phyloP scores from a whole-genome alignment of 2,329 filamentous ascomycete species.

The Trichoderma atroviride region DNA sequence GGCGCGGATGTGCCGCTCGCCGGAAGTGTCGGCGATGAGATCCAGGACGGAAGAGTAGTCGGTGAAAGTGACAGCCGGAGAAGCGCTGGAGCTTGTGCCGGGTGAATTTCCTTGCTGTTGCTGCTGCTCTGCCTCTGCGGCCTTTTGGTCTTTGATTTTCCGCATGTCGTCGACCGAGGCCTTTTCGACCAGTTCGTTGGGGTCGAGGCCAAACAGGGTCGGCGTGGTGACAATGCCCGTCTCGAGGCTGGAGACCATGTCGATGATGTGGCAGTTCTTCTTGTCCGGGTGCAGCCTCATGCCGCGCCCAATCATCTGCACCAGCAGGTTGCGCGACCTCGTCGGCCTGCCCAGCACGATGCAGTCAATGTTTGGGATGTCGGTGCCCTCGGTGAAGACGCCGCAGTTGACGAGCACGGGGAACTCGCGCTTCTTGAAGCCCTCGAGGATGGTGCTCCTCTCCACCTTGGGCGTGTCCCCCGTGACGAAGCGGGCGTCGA shows the following conservation, averaged over 20 bases:
- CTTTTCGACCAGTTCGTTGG: slow-evolving; percentile 72
- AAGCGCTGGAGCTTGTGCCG: slow-evolving; percentile 27
- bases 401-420: slow-evolving; percentile 93
- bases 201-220: slow-evolving; percentile 90
- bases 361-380: slow-evolving; percentile 97
- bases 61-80: slow-evolving; percentile 70
- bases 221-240: slow-evolving; percentile 88
- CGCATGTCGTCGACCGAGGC: slow-evolving; percentile 65
- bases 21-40: slow-evolving; percentile 78
- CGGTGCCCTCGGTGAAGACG: slow-evolving; percentile 95
- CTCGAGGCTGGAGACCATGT: slow-evolving; percentile 86
- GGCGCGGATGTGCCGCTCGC: slow-evolving; percentile 75
- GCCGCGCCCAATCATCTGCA: slow-evolving; percentile 97
- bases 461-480: slow-evolving; percentile 72
- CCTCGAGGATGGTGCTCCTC: slow-evolving; percentile 70
- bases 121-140: slow-evolving; percentile 40
- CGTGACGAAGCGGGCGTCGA: slow-evolving; percentile 87
- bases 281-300: slow-evolving; percentile 83
- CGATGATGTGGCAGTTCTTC: slow-evolving; percentile 88
- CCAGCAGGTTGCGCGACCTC: slow-evolving; percentile 85
- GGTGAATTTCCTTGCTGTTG: slow-evolving; percentile 27
- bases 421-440: slow-evolving; percentile 75
- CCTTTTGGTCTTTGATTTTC: slow-evolving; percentile 54
- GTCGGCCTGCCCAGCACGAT: slow-evolving; percentile 86
- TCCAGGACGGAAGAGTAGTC: slow-evolving; percentile 94